A percentile compares a stretch with the other conserved stretches of the same genome.
These are phyloP conservation scores for Phytophthora pinifolia DNA, from an alignment of 352 stramenopile species.

Conservation along the genomic window DNA sequence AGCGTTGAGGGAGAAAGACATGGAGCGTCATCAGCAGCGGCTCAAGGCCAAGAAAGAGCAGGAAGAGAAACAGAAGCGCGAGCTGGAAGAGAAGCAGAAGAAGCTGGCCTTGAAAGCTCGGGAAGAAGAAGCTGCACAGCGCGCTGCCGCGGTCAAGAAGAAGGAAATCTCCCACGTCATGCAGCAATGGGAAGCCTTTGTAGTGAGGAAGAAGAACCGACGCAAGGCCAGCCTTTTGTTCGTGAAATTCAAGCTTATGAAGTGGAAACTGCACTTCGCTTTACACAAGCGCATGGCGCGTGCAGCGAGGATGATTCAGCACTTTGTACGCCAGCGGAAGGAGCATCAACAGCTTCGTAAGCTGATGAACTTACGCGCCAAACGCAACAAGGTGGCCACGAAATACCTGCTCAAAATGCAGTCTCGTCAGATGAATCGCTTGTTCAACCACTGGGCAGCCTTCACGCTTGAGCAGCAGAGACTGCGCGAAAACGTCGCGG, in stretches of 20 bases:
- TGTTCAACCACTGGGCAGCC: constrained; percentile 61
- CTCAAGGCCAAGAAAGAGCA: constrained; percentile 54
- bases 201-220: constrained; percentile 36
- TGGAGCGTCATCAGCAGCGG: constrained; percentile 55
- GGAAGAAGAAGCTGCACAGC: constrained; percentile 48
- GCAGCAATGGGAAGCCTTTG: constrained; percentile 38
- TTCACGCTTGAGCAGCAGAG: constrained; percentile 39
- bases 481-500: constrained; percentile 46
- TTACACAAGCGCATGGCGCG: constrained; percentile 24
- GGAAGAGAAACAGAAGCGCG: constrained; percentile 40
- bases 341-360: constrained; percentile 32
- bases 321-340: constrained; percentile 20
- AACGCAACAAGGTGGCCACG: constrained; percentile 49
- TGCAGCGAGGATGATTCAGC: constrained; percentile 45
- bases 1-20: constrained; percentile 52
- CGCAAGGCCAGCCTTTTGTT: constrained; percentile 58
- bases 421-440: constrained; percentile 33
- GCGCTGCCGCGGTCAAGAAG: constrained; percentile 24
- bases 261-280: constrained; percentile 50
- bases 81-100: constrained; percentile 45
- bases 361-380: constrained; percentile 43
- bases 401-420: constrained; percentile 65
- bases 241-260: constrained; percentile 60
- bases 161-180: constrained; percentile 31
- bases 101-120: constrained; percentile 49